A percentile compares a stretch with the other conserved stretches of the same genome.
Evolutionary conservation across 306 rosid species (phyloP).

Genomic region (Rosa lucieae): DNA sequence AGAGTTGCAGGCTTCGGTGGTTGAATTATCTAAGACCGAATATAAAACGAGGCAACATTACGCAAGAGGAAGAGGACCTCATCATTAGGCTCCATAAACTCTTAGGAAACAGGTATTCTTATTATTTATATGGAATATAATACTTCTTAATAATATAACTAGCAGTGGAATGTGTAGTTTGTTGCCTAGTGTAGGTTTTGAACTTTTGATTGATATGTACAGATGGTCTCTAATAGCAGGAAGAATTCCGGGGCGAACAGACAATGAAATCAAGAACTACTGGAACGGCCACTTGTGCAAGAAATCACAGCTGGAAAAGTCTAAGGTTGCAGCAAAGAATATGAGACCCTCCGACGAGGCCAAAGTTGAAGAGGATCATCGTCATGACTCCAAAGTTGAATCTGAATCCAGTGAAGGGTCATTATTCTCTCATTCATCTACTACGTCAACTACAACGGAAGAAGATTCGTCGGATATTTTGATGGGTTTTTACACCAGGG

Average conservation of each 20-base stretch:
- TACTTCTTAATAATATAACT: not conserved
- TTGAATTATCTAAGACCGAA: slow-evolving; percentile 41
- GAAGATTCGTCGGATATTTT: not conserved
- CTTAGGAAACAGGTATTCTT: slow-evolving; percentile 32
- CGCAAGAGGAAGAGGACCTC: slow-evolving; percentile 44
- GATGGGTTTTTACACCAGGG: slow-evolving; percentile 18
- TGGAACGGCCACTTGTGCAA: slow-evolving; percentile 32
- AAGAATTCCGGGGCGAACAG: slow-evolving; percentile 47
- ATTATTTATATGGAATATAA: no score
- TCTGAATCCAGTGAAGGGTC: slow-evolving; percentile 5
- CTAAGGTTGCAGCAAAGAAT: not conserved
- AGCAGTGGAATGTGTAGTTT: not conserved
- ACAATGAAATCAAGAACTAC: slow-evolving; percentile 44
- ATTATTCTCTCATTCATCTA: not conserved
- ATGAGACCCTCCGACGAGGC: not conserved
- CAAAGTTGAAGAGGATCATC: not conserved
- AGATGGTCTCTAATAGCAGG: slow-evolving; percentile 49
- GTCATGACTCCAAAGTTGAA: no score
- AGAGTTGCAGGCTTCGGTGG: slow-evolving; percentile 47
- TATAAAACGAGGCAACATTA: slow-evolving; percentile 38
- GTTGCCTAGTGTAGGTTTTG: no score
- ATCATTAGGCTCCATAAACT: slow-evolving; percentile 42
- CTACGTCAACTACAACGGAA: not conserved
- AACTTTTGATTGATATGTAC: not conserved
- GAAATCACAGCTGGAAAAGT: slow-evolving; percentile 1